Base-by-base conservation (phyloP, 2,329 filamentous ascomycete species). In the Pseudovirgaria hyperparasitica region DNA sequence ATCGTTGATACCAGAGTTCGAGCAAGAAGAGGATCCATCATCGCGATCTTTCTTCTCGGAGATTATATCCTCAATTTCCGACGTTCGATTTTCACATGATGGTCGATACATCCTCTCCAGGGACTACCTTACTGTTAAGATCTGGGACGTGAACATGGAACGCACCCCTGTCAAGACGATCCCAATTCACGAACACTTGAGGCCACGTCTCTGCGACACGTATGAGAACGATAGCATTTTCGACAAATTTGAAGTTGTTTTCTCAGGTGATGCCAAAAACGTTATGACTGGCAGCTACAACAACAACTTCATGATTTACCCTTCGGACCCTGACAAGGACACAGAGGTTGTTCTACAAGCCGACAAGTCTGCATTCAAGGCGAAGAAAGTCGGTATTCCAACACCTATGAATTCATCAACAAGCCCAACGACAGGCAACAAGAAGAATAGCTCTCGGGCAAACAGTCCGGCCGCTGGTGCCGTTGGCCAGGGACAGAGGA, bases 291-390 rank as follows among this genome's bases (percentile, higher is more conserved):
- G 90, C 43, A 94, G 85, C 52, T 98, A 98, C 67, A 98, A 98
- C 70, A 98, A 98, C 65, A 98, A 98, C 63, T 96, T 98, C 67
- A 98, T 98, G 90, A 98, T 98, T 50, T 98, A 96, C 55, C 90
- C 90, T 4, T 90, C 86, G 15, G 87, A 96, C 46, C 82, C 86
- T 5, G 82, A 87, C 40, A 92, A 92, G 61, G 90, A 98, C 52
- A 87, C 87, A 3, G 90, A 98, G 57, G 86, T 98, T 25, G 90
- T 98, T 24, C 65, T 98, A 31, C 90, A 98, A 57, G 90, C 90
- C 20, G 90, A 98, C 55, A 98, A 98, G 65, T 93, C 85, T 30
- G 90, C 90, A 8, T 98, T 98, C 73, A 98, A 98, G 63, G 90
- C 90, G 19, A 98, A 98, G 76, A 98, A 96, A 67, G 87, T 98